These are phyloP conservation scores for Fusarium proliferatum DNA, from an alignment of 2,329 filamentous ascomycete genomes.

Conservation along the genomic window DNA sequence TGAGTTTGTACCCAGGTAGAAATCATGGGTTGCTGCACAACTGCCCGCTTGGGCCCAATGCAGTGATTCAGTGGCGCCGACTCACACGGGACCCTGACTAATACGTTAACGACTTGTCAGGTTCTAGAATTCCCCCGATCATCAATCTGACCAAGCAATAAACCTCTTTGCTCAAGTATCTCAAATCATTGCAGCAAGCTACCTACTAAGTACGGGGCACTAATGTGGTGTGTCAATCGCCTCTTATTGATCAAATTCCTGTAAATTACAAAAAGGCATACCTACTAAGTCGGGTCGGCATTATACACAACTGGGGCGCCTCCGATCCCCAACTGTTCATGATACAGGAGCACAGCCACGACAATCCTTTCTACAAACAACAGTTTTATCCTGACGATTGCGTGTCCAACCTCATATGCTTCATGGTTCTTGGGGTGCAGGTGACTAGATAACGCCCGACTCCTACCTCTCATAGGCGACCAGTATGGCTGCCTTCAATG, in stretches of 20 bases:
- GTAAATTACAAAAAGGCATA: background rate
- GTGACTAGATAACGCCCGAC: background rate
- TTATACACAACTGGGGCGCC: background rate
- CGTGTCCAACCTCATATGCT: background rate
- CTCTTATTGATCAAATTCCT: background rate
- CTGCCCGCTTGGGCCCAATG: background rate
- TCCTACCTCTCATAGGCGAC: conserved; percentile 6
- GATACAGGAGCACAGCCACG: conserved; percentile 18
- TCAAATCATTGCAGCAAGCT: conserved; percentile 30
- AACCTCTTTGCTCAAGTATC: conserved; percentile 7
- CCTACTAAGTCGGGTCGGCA: background rate
- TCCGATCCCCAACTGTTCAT: background rate
- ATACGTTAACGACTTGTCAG: conserved; percentile 18
- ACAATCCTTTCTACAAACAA: background rate
- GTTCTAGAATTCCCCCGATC: conserved; percentile 31
- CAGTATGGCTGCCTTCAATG: conserved; percentile 39
- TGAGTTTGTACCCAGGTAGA: background rate
- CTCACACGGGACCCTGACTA: conserved; percentile 25
- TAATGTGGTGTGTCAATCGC: background rate
- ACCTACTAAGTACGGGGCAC: background rate
- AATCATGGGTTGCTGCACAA: background rate
- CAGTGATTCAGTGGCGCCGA: conserved; percentile 4
- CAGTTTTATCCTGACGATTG: conserved; percentile 3
- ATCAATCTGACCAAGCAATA: conserved; percentile 7
- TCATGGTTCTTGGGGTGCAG: background rate